phyloP scores from a whole-genome alignment of 2,329 filamentous ascomycete genomes.

The Fusarium goolgardi region DNA sequence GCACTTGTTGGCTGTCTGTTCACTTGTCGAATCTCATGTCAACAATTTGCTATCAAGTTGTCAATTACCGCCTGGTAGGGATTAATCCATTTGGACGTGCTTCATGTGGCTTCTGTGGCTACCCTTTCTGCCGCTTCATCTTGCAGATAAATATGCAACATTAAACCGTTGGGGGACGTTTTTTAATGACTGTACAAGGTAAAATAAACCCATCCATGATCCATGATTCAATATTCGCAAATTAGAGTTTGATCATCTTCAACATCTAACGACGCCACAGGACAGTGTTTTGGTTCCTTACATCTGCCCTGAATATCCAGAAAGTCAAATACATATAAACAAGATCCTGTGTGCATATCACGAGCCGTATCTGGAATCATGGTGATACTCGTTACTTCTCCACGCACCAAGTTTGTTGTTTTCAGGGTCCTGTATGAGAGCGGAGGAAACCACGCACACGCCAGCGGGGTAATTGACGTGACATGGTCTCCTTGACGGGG shows the following conservation, averaged over 20 bases:
- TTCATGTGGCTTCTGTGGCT: slow-evolving; percentile 35
- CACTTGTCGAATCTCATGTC: neutral
- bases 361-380: neutral
- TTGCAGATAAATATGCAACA: slow-evolving; percentile 23
- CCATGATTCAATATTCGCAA: slow-evolving; percentile 9
- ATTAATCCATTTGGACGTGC: neutral
- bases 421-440: slow-evolving; percentile 35
- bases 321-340: slow-evolving; percentile 19
- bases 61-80: neutral
- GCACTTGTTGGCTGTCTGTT: slow-evolving; percentile 11
- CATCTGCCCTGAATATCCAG: slow-evolving; percentile 6
- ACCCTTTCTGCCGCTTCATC: slow-evolving; percentile 21
- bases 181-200: slow-evolving; percentile 8
- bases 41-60: neutral
- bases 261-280: slow-evolving; percentile 26
- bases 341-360: slow-evolving; percentile 19
- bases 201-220: slow-evolving; percentile 8
- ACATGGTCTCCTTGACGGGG: slow-evolving; percentile 38
- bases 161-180: slow-evolving; percentile 21
- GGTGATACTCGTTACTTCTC: slow-evolving; percentile 25
- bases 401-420: slow-evolving; percentile 21
- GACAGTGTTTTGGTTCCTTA: slow-evolving; percentile 8
- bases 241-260: slow-evolving; percentile 24
- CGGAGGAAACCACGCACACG: slow-evolving; percentile 32
- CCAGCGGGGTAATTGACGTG: slow-evolving; percentile 38